A percentile compares a stretch with the other conserved stretches of the same genome.
Conservation (phyloP, 108 stramenopile genomes). For the Nitzschia palea region DNA sequence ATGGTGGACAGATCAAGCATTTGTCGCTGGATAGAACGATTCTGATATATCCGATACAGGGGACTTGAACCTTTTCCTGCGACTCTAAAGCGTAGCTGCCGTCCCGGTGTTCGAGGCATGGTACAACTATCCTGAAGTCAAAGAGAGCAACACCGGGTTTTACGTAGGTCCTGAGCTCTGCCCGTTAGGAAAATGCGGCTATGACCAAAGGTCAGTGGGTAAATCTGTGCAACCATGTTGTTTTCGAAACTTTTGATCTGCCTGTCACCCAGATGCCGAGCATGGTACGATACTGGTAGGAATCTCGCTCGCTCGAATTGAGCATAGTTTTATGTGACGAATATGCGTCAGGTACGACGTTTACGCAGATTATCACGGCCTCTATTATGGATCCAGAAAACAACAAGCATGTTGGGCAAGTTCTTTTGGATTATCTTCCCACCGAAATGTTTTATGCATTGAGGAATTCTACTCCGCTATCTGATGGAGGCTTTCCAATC, state of each 20-base stretch:
- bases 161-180: conserved; percentile 40
- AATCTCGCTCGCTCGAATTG: background rate
- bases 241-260: too few species aligned
- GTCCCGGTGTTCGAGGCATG: conserved; percentile 23
- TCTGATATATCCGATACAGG: background rate
- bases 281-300: conserved; percentile 29
- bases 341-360: conserved; percentile 4
- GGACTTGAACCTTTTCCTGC: conserved; percentile 25
- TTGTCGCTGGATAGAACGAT: conserved; percentile 21
- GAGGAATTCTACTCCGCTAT: background rate
- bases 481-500: conserved; percentile 14
- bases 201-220: conserved; percentile 38
- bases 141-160: background rate
- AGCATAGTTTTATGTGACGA: conserved; percentile 4
- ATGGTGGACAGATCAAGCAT: conserved; percentile 32
- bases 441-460: background rate
- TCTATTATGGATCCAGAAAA: conserved; percentile 21
- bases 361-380: conserved; percentile 25
- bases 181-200: conserved; percentile 51
- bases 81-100: conserved; percentile 7
- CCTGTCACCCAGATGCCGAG: conserved; percentile 26
- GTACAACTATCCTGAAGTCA: conserved; percentile 31
- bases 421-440: conserved; percentile 6
- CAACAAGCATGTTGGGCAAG: conserved; percentile 11
- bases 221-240: too few species aligned